Conservation (phyloP, 2,329 filamentous ascomycete genomes). For the Fusarium annulatum region DNA sequence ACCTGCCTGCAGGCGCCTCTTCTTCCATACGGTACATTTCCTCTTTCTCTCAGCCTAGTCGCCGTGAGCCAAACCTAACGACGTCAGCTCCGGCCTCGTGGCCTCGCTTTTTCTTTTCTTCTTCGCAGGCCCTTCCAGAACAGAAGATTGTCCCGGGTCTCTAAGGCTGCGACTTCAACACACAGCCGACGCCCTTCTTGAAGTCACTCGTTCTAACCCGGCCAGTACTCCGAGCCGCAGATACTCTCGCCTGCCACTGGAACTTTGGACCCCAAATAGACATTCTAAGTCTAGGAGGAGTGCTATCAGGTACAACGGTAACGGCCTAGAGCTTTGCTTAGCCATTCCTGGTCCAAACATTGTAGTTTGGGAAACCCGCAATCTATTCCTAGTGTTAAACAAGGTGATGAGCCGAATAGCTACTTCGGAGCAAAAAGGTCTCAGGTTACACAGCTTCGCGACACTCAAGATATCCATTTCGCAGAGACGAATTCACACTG, state of each 20-base stretch:
- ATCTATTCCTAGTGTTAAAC: slow-evolving; percentile 34
- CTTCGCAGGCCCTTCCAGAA: slow-evolving; percentile 41
- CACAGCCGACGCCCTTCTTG: slow-evolving; percentile 1
- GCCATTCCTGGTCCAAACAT: slow-evolving; percentile 24
- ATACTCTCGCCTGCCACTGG: slow-evolving; percentile 9
- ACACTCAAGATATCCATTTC: slow-evolving; percentile 34
- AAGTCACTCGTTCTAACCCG: slow-evolving; percentile 33
- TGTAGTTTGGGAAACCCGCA: slow-evolving; percentile 29
- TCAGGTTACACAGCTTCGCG: slow-evolving; percentile 39
- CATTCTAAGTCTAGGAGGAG: background rate
- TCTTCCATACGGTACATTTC: slow-evolving; percentile 41
- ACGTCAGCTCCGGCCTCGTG: slow-evolving; percentile 45
- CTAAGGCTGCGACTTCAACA: slow-evolving; percentile 24
- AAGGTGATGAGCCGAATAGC: slow-evolving; percentile 34
- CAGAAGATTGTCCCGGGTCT: slow-evolving; percentile 13
- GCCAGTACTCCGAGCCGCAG: slow-evolving; percentile 8
- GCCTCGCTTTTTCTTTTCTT: slow-evolving; percentile 40
- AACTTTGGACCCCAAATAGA: slow-evolving; percentile 5
- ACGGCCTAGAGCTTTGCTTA: slow-evolving; percentile 14
- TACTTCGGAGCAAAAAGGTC: slow-evolving; percentile 33
- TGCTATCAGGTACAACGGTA: slow-evolving; percentile 14
- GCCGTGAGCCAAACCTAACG: slow-evolving; percentile 42
- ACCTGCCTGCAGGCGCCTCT: slow-evolving; percentile 46
- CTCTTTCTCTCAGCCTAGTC: slow-evolving; percentile 41
- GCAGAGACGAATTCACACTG: slow-evolving; percentile 30